Percentiles rank a stretch among this genome's conserved stretches.
These are phyloP conservation scores for Fusarium sarcochroum DNA, from an alignment of 2,329 filamentous ascomycete species.

Conservation along the genomic window DNA sequence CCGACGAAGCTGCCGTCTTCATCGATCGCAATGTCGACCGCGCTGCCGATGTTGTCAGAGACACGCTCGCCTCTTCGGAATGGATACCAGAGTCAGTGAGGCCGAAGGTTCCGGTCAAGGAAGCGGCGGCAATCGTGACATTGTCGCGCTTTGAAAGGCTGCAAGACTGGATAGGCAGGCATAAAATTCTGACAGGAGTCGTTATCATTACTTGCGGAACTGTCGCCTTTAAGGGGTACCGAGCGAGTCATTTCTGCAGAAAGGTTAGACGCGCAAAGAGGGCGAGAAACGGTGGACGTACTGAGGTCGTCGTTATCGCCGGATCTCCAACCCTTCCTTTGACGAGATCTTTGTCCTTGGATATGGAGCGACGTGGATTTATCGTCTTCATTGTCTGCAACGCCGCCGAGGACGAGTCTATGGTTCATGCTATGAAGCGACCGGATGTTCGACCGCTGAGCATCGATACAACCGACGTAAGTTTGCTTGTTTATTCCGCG, in stretches of 20 bases:
- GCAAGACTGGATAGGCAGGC: slow-evolving; percentile 78
- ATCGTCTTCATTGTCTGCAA: slow-evolving; percentile 93
- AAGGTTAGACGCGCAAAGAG: slow-evolving; percentile 82
- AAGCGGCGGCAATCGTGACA: slow-evolving; percentile 53
- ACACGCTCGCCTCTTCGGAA: slow-evolving; percentile 74
- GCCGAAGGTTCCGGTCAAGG: slow-evolving; percentile 64
- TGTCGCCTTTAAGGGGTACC: slow-evolving; percentile 66
- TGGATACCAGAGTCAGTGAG: slow-evolving; percentile 82
- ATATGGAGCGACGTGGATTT: slow-evolving; percentile 92
- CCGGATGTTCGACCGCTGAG: slow-evolving; percentile 85
- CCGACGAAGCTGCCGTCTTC: slow-evolving; percentile 80
- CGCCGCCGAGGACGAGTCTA: slow-evolving; percentile 85
- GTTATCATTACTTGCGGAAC: slow-evolving; percentile 80
- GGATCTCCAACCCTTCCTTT: slow-evolving; percentile 89
- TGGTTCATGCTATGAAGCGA: slow-evolving; percentile 82
- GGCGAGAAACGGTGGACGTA: slow-evolving; percentile 84
- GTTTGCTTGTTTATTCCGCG: slow-evolving; percentile 48
- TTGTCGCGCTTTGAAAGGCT: slow-evolving; percentile 64
- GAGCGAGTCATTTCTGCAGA: slow-evolving; percentile 68
- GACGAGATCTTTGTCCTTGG: slow-evolving; percentile 84
- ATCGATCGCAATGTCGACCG: slow-evolving; percentile 86
- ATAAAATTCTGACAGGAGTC: slow-evolving; percentile 81
- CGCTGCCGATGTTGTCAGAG: slow-evolving; percentile 78
- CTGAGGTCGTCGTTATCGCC: slow-evolving; percentile 89
- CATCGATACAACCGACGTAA: slow-evolving; percentile 85